Conservation (phyloP, 495 filamentous ascomycete genomes). For the Rhypophila decipiens region DNA sequence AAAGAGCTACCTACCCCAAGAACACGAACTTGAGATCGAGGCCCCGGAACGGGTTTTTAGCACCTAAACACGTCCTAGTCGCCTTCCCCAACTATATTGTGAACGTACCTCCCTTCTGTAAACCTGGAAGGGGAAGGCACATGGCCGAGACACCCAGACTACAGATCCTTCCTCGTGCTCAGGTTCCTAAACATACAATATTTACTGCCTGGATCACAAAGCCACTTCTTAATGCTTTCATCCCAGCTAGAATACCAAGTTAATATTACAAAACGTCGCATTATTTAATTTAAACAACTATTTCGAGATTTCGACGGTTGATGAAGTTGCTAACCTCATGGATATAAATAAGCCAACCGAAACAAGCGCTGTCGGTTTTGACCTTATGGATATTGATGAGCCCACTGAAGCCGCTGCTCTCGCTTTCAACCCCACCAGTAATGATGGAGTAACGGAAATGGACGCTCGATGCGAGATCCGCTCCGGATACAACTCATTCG, state of each 20-base stretch:
- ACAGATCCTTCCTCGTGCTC: slow-evolving; percentile 4
- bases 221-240: slow-evolving; percentile 3
- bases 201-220: no score
- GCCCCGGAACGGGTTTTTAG: slow-evolving; percentile 4
- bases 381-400: slow-evolving; percentile 7
- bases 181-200: no score
- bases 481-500: slow-evolving; percentile 5
- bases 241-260: slow-evolving; percentile 1
- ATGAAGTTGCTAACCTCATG: slow-evolving; percentile 3
- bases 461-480: slow-evolving; percentile 2
- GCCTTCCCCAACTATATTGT: background rate
- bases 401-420: background rate
- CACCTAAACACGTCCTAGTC: slow-evolving; percentile 4
- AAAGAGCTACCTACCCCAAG: slow-evolving; percentile 1
- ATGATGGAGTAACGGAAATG: slow-evolving; percentile 1
- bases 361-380: slow-evolving; percentile 3
- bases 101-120: background rate
- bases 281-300: background rate
- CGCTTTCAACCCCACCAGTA: slow-evolving; percentile 6
- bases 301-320: background rate
- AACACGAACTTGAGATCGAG: slow-evolving; percentile 5
- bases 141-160: slow-evolving; percentile 3
- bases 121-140: slow-evolving; percentile 4
- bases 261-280: background rate
- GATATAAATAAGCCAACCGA: slow-evolving; percentile 3